Evolutionary conservation across 257 asterid genomes (phyloP).

Genomic region (Coffea eugenioides): DNA sequence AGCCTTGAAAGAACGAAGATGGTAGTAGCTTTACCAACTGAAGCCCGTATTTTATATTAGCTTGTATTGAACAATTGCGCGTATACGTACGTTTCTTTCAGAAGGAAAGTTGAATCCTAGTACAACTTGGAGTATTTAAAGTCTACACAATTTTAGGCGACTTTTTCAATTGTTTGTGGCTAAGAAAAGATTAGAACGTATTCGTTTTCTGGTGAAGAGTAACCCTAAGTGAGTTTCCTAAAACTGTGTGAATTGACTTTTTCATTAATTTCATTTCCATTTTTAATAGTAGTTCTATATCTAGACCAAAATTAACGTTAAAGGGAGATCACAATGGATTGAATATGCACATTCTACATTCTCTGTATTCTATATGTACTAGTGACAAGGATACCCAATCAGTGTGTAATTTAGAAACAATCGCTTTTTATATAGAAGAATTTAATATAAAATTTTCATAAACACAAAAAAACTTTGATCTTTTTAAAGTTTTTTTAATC

Average conservation of each 20-base stretch:
- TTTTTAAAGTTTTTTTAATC: too few relatives aligned
- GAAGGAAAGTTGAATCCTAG: neutral
- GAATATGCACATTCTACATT: too few relatives aligned
- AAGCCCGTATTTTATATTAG: neutral
- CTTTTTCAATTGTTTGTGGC: slow-evolving; percentile 9
- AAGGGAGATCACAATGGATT: too few relatives aligned
- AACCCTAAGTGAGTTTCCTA: neutral
- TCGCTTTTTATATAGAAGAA: too few relatives aligned
- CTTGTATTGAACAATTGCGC: neutral
- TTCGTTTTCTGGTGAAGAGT: neutral
- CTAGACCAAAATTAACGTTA: too few relatives aligned
- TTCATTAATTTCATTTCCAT: neutral
- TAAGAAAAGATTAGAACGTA: neutral
- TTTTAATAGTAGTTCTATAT: too few relatives aligned
- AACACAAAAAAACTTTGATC: too few relatives aligned
- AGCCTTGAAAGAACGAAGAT: neutral
- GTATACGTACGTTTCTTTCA: neutral
- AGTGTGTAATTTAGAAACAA: too few relatives aligned
- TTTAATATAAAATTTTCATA: too few relatives aligned
- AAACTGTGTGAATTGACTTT: neutral
- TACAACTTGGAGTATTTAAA: neutral
- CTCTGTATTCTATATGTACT: too few relatives aligned
- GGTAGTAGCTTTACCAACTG: neutral
- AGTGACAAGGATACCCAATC: too few relatives aligned
- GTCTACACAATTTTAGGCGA: neutral